Evolutionary conservation across 2,329 filamentous ascomycete genomes (phyloP).

Genomic region (Pestalotiopsis sp.): DNA sequence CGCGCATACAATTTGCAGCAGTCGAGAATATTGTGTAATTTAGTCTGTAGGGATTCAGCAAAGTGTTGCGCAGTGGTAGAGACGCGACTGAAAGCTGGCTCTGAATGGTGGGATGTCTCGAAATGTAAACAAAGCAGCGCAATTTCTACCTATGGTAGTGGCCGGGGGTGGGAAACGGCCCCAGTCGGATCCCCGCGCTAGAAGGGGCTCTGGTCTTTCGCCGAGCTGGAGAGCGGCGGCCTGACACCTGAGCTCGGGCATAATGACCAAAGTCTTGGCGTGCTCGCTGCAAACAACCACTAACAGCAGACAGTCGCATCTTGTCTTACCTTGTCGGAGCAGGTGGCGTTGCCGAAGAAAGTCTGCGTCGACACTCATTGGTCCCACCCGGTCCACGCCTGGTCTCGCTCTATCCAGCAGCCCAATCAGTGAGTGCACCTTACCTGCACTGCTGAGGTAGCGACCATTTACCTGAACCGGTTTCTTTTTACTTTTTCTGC

Average conservation of each 20-base stretch:
- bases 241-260: not conserved
- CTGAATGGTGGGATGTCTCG: slow-evolving; percentile 1
- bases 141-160: not conserved
- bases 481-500: not conserved
- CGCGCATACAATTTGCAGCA: not conserved
- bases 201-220: not conserved
- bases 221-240: not conserved
- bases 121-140: slow-evolving; percentile 13
- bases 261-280: not conserved
- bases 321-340: not conserved
- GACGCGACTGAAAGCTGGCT: not conserved
- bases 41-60: not conserved
- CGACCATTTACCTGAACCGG: not conserved
- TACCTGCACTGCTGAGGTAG: not conserved
- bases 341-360: slow-evolving; percentile 4
- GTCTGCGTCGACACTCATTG: not conserved
- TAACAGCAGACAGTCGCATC: not conserved
- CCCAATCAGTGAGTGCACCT: not conserved
- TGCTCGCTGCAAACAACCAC: not conserved
- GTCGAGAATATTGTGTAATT: not conserved
- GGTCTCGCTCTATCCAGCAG: not conserved
- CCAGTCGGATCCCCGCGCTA: not conserved
- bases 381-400: not conserved
- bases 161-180: not conserved
- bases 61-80: not conserved